Evolutionary conservation across 768 basidiomycete genomes (phyloP).

Genomic region (Kondoa subrosea): DNA sequence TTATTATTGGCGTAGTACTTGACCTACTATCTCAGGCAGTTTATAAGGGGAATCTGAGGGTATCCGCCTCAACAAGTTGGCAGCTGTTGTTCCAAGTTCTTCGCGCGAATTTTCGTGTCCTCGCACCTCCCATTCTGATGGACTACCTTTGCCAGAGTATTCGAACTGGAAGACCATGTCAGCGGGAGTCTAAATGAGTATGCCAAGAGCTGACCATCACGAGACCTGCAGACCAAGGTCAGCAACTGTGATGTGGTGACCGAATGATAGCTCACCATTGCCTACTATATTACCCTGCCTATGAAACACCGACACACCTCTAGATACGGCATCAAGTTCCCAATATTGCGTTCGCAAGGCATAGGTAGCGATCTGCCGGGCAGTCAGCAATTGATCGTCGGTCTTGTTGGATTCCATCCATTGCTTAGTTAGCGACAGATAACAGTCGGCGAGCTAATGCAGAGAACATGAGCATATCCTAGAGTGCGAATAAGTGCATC

Average conservation of each 20-base stretch:
- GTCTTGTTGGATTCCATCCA: conserved; percentile 16
- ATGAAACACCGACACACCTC: conserved; percentile 20
- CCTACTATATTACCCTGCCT: conserved; percentile 21
- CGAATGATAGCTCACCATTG: conserved; percentile 15
- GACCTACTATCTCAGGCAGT: no score
- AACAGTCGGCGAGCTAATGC: conserved; percentile 17
- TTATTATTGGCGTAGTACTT: no score
- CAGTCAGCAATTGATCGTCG: not conserved
- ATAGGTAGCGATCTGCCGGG: conserved; percentile 14
- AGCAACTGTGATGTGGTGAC: no score
- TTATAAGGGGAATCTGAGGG: no score
- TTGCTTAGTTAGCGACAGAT: conserved; percentile 16
- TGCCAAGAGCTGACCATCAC: not conserved
- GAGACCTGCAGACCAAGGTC: not conserved
- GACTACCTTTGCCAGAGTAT: not conserved
- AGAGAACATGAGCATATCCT: not conserved
- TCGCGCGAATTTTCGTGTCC: not conserved
- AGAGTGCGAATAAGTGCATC: not conserved
- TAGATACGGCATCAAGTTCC: conserved; percentile 22
- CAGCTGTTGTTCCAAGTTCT: not conserved
- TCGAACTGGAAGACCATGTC: not conserved
- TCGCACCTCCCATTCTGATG: not conserved
- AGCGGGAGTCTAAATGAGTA: not conserved
- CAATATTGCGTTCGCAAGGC: conserved; percentile 24
- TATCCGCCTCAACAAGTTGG: no score